A percentile compares a stretch with the other conserved stretches of the same genome.
phyloP scores from a whole-genome alignment of 2,329 filamentous ascomycete genomes.

The Paraphaeosphaeria sporulosa region DNA sequence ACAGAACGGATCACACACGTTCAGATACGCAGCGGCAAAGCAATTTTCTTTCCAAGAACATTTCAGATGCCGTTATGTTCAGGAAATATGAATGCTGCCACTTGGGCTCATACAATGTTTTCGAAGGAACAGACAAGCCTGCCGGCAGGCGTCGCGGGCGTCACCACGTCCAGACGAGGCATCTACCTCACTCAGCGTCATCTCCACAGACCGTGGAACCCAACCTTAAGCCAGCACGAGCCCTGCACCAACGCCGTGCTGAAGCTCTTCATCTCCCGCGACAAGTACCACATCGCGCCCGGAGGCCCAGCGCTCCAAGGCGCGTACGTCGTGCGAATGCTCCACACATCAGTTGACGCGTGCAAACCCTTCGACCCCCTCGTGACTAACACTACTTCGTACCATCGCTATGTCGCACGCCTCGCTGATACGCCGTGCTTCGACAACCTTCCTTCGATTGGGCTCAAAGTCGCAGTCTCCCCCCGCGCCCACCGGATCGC shows the following conservation, averaged over 20 bases:
- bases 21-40: not conserved
- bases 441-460: conserved; percentile 26
- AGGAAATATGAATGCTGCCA: not conserved
- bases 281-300: not conserved
- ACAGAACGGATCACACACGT: not conserved
- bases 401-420: conserved; percentile 27
- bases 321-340: conserved; percentile 29
- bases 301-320: conserved; percentile 4
- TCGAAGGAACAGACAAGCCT: conserved; percentile 15
- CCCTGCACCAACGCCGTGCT: conserved; percentile 24
- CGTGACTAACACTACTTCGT: conserved; percentile 9
- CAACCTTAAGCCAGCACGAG: conserved; percentile 9
- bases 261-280: conserved; percentile 15
- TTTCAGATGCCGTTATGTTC: not conserved
- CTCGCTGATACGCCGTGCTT: conserved; percentile 23
- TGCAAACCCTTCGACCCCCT: conserved; percentile 20
- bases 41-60: not conserved
- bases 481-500: conserved; percentile 28
- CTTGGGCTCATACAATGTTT: not conserved
- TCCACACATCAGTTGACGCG: conserved; percentile 15
- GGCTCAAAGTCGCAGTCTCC: conserved; percentile 29
- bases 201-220: conserved; percentile 15
- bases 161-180: conserved; percentile 15
- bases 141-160: conserved; percentile 11
- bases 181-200: conserved; percentile 18